These are phyloP conservation scores for Chenopodium quinoa DNA, from an alignment of 148 eudicot species.

Conservation along the genomic window DNA sequence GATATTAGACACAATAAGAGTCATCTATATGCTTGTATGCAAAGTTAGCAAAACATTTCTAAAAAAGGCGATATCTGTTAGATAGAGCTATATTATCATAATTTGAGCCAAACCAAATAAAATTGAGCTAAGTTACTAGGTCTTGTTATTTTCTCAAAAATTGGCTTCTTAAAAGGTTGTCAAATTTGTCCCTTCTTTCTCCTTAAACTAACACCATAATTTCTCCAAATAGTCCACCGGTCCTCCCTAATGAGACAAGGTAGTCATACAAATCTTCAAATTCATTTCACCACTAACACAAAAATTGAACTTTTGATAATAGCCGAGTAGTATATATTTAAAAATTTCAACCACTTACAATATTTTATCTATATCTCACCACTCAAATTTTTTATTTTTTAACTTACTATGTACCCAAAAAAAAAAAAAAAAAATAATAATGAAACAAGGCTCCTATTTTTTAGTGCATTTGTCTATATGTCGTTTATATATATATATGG, in stretches of 20 bases:
- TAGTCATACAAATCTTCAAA: not conserved
- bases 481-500: not conserved
- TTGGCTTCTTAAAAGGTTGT: too few relatives aligned
- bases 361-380: not conserved
- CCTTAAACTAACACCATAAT: not conserved
- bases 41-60: too few relatives aligned
- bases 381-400: not conserved
- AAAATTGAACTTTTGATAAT: not conserved
- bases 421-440: too few relatives aligned
- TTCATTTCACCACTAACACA: not conserved
- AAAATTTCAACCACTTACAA: not conserved
- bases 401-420: too few relatives aligned
- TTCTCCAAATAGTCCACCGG: not conserved
- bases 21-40: too few relatives aligned
- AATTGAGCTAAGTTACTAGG: too few relatives aligned
- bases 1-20: too few relatives aligned
- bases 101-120: too few relatives aligned
- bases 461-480: slow-evolving; percentile 4
- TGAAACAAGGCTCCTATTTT: not conserved
- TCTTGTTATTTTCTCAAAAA: too few relatives aligned
- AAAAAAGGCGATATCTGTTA: too few relatives aligned
- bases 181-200: not conserved
- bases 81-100: too few relatives aligned
- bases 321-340: not conserved
- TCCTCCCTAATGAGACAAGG: not conserved